Base-by-base conservation (phyloP, 2,329 filamentous ascomycete species). In the Sporothrix variecibatus region DNA sequence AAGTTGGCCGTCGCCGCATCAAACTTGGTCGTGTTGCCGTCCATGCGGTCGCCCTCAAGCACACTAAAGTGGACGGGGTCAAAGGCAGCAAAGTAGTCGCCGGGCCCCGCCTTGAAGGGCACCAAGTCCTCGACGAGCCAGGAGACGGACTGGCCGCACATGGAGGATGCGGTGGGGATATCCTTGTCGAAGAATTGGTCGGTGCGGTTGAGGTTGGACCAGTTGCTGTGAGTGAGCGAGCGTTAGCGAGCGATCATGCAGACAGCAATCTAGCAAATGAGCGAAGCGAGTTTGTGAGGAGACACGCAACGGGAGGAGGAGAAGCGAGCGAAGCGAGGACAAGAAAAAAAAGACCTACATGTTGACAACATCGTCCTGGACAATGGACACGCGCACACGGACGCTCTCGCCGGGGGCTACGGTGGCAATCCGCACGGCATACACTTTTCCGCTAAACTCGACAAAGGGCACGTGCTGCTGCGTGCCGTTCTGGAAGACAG, bases 91-190 rank as follows among this genome's bases (percentile, higher is more conserved):
- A 76, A 76, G 38, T 46, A 76, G 34, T 76, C 75, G 53, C 73
- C 75, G 2, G 73, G 56, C 4, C 31, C 31, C 12, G 71, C 40
- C 26, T 73, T 51, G 17, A 26, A 43, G 12, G 75, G 75, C 17
- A 74, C 73, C 62, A 76, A 28, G 62, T 76, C 75, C 46, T 76
- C 73, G 68, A 76, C 75, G 40, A 73, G 67, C 73, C 75, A 76
- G 17, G 75, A 73, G 28, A 75, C 75, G 2, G 75, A 72, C 46
- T 53, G 62, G 51, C 75, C 75, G 75, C 75, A 73, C 58, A 76
- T 69, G 72, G 28, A 28, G n/a, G 28, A 26, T 9, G 15, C 34
- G 6, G 73, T 72, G 46, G 51, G 40, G 20, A 75, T 38, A 28
- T 67, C 43, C 12, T 72, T 70, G 64, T 75, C 51, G 31, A 76